Evolutionary conservation across 176 grass and related monocot species (phyloP).

Genomic region (Poa annua): DNA sequence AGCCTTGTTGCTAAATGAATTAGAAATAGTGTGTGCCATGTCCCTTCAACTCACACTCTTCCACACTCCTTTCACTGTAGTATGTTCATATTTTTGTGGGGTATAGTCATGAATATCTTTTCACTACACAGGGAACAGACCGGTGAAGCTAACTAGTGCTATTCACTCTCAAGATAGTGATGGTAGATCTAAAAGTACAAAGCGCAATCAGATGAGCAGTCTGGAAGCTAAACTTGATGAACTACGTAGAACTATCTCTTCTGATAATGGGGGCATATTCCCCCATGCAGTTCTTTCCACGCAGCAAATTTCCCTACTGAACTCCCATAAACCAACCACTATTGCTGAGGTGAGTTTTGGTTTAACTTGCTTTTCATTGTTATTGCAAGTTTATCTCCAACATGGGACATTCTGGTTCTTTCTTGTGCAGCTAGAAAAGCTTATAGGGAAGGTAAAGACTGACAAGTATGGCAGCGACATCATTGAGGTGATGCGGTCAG

Average conservation of each 20-base stretch:
- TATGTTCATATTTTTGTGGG: constrained; percentile 10
- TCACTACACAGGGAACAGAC: constrained; percentile 60
- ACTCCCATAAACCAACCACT: constrained; percentile 64
- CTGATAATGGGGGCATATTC: constrained; percentile 56
- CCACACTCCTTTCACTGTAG: not conserved
- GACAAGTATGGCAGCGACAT: constrained; percentile 71
- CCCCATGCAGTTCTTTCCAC: constrained; percentile 80
- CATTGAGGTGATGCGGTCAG: constrained; percentile 60
- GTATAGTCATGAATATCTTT: constrained; percentile 19
- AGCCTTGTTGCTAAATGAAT: constrained; percentile 7
- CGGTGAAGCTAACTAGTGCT: constrained; percentile 59
- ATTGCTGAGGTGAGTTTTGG: constrained; percentile 54
- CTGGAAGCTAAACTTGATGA: constrained; percentile 82
- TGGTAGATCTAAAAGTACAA: constrained; percentile 52
- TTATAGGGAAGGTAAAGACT: constrained; percentile 86
- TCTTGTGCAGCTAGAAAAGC: constrained; percentile 70
- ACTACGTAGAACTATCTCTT: constrained; percentile 65
- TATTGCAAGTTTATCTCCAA: constrained; percentile 10
- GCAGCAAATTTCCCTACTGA: constrained; percentile 67
- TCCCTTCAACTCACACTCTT: constrained; percentile 1
- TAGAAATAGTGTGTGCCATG: not conserved
- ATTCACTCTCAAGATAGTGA: constrained; percentile 32
- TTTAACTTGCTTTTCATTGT: constrained; percentile 3
- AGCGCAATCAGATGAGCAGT: constrained; percentile 48
- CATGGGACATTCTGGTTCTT: constrained; percentile 21